Conservation (phyloP, 2,329 filamentous ascomycete species). For the Stagonosporopsis cucurbitacearum region DNA sequence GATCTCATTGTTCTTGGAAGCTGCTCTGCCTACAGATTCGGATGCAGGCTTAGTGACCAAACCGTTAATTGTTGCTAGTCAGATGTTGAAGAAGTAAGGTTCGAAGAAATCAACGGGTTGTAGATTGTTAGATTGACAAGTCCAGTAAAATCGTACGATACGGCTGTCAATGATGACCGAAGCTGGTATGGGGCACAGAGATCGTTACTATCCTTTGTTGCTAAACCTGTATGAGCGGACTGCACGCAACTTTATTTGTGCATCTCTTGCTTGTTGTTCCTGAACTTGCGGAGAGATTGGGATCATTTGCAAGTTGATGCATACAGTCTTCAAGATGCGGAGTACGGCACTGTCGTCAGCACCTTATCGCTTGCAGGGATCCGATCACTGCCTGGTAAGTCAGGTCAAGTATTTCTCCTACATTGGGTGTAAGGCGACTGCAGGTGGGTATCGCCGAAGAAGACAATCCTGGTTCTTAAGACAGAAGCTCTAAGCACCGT, state of each 20-base stretch:
- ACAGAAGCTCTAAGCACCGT: constrained; percentile 3
- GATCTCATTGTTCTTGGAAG: background rate
- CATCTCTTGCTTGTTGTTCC: background rate
- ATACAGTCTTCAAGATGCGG: background rate
- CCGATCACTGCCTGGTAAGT: background rate
- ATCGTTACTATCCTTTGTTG: background rate
- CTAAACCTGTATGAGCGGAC: background rate
- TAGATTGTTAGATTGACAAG: background rate
- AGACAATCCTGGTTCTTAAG: constrained; percentile 4
- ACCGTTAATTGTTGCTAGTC: background rate
- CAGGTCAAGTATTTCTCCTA: constrained; percentile 6
- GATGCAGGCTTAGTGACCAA: background rate
- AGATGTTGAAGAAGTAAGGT: background rate
- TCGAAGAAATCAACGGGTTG: background rate
- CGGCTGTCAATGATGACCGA: background rate
- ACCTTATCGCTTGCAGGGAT: constrained; percentile 10
- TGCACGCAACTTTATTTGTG: background rate
- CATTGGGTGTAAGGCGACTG: constrained; percentile 8
- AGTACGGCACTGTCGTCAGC: background rate
- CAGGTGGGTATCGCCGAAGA: constrained; percentile 4
- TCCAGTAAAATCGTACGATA: background rate
- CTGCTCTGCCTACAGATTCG: background rate
- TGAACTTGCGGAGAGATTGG: background rate
- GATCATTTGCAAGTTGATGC: background rate
- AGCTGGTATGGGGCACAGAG: background rate